These are phyloP conservation scores for Annulohypoxylon moriforme DNA, from an alignment of 495 filamentous ascomycete species.

Conservation along the genomic window DNA sequence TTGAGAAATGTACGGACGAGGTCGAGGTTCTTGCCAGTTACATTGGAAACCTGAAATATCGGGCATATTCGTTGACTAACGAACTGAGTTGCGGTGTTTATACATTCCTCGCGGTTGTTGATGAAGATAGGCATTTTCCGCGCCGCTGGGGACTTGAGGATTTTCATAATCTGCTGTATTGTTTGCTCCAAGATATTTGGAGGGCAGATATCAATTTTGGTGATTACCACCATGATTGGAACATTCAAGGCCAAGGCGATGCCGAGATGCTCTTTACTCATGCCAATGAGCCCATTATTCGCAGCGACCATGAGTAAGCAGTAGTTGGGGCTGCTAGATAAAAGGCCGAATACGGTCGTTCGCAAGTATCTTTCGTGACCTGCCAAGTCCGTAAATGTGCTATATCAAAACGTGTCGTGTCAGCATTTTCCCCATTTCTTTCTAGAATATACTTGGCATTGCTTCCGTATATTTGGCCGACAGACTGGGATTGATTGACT, in stretches of 20 bases:
- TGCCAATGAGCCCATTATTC: constrained; percentile 96
- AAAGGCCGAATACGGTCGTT: constrained; percentile 94
- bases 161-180: constrained; percentile 88
- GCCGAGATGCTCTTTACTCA: constrained; percentile 97
- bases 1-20: constrained; percentile 91
- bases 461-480: too few species aligned
- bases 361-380: constrained; percentile 96
- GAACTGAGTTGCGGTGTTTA: constrained; percentile 96
- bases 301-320: constrained; percentile 98
- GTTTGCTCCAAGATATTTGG: constrained; percentile 96
- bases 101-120: constrained; percentile 88
- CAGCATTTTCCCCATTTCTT: too few species aligned
- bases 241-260: constrained; percentile 96
- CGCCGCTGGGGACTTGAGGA: constrained; percentile 92
- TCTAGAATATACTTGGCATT: too few species aligned
- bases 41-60: constrained; percentile 98
- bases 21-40: constrained; percentile 86
- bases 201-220: constrained; percentile 98
- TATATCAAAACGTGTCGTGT: too few species aligned
- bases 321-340: constrained; percentile 97
- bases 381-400: constrained; percentile 92
- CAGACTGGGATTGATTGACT: too few species aligned
- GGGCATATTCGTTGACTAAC: constrained; percentile 95
- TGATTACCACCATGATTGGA: constrained; percentile 97
- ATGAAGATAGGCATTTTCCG: constrained; percentile 98